Evolutionary conservation across 805 yeast genomes (phyloP), one percentile per base, ranked within the genome.

Genomic region (Saturnispora mendoncae): DNA sequence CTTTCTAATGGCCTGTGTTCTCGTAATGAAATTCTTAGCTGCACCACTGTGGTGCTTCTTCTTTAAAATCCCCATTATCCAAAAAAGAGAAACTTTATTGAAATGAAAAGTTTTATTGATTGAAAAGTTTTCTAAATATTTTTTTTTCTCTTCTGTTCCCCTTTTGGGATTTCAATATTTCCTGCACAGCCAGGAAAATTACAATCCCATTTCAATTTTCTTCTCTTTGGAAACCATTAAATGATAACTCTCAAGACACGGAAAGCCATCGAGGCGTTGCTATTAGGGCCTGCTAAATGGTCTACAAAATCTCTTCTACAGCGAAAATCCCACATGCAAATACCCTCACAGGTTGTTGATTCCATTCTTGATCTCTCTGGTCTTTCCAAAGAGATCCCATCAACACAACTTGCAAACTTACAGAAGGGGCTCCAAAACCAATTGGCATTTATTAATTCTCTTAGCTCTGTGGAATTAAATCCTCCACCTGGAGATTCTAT

Each of bases 1-100:
- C 60, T 81, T 86, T 64, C 81, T 80, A 38, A 92, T 81, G 4
- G 98, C 98, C 62, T 86, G 96, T 1, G 96, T 81, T 65, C 98
- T 76, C 35, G 97, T 88, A 58, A 92, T 73, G 65, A 81, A 92
- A 64, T 86, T 84, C 66, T 80, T 84, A 48, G 96, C 95, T 54
- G 84, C 85, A 63, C 97, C 97, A 41, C 80, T 64, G 47, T 81
- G 71, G 53, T 87, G 85, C 68, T 72, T 87, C 80, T 79, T 86
- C 72, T 81, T 82, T 51, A 85, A 78, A 66, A 74, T 74, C 64
- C 72, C 79, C 78, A 72, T 65, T 35, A 23, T 44, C 17, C 17
- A 23, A 8, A 12, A 19, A 20, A 12, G 19, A 33, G 15, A n/a
- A n/a, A n/a, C n/a, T n/a, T n/a, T n/a, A n/a, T n/a, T n/a, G n/a